Base-by-base conservation (phyloP, 805 yeast genomes). In the Metschnikowia continentalis region DNA sequence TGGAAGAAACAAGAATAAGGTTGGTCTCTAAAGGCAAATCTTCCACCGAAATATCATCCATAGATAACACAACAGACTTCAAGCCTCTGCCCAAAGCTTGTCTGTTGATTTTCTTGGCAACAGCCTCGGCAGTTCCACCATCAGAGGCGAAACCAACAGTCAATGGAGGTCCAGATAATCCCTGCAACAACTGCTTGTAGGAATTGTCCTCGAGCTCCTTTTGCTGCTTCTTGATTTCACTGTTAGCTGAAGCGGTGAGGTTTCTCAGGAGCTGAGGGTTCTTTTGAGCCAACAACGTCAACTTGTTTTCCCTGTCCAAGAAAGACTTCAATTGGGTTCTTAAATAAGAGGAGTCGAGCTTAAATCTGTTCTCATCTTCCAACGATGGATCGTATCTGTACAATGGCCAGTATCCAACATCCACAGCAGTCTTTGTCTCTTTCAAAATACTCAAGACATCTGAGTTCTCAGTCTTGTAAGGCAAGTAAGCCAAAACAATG, bases 371-470 rank as follows among this genome's bases (percentile, higher is more conserved):
- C 15, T 72, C 78, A 35, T 72, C 72, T 43, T 75, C 78, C 46
- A 77, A 67, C 8, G 67, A 56, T 50, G 97, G 96, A 60, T 89
- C 79, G 71, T 79, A 92, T 65, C 97, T 79, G 73, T 91, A 92
- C 54, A 92, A 77, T 44, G 98, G 98, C 96, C 97, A 90, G 72
- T 86, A 86, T n/a, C 98, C 98, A 33, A 90, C 75, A 61, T 89
- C 97, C 42, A 92, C 96, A 20, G 96, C 92, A 55, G 72, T 74
- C 69, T 92, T 92, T 33, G 97, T 91, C 66, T 88, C 94, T 66
- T 87, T 84, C 61, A 92, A 76, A 42, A 91, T 82, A 23, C 83
- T 79, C 58, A 92, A 72, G 38, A 95, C 85, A 54, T 83, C 74
- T 55, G 84, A 86, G 50, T 72, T 75, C 63, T 87, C 92, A 19